phyloP scores from a whole-genome alignment of 2,329 filamentous ascomycete genomes.

The Aspergillus sp. region DNA sequence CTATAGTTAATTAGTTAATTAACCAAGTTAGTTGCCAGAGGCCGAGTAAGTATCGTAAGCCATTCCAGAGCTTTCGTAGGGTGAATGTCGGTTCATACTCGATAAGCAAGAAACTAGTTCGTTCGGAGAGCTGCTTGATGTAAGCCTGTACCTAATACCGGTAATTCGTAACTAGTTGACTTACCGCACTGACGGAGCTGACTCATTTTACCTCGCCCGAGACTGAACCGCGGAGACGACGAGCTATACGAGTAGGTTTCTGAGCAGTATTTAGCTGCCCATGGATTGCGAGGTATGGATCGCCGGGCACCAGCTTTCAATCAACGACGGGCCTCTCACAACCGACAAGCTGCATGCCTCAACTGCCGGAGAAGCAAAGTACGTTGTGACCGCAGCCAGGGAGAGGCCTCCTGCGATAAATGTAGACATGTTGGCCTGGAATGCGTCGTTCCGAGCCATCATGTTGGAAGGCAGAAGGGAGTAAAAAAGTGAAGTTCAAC shows the following conservation, averaged over 20 bases:
- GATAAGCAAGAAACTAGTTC: too few relatives aligned
- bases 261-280: too few relatives aligned
- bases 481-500: constrained; percentile 66
- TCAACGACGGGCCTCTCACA: constrained; percentile 16
- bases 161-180: too few relatives aligned
- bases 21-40: too few relatives aligned
- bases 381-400: constrained; percentile 60
- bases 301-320: background rate
- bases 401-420: constrained; percentile 58
- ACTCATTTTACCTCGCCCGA: background rate
- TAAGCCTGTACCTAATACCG: too few relatives aligned
- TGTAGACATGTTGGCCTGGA: constrained; percentile 60
- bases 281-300: constrained; percentile 13
- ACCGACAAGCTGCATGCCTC: constrained; percentile 56
- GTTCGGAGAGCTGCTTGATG: too few relatives aligned
- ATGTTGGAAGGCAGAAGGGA: constrained; percentile 71
- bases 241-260: too few relatives aligned
- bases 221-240: too few relatives aligned
- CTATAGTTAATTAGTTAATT: too few relatives aligned
- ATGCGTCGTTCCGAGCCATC: constrained; percentile 70
- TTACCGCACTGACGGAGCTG: background rate
- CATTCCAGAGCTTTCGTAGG: background rate
- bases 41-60: too few relatives aligned
- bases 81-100: background rate
- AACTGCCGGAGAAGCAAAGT: constrained; percentile 68